Conservation (phyloP, 495 filamentous ascomycete genomes). For the Aspergillus egyptiacus region DNA sequence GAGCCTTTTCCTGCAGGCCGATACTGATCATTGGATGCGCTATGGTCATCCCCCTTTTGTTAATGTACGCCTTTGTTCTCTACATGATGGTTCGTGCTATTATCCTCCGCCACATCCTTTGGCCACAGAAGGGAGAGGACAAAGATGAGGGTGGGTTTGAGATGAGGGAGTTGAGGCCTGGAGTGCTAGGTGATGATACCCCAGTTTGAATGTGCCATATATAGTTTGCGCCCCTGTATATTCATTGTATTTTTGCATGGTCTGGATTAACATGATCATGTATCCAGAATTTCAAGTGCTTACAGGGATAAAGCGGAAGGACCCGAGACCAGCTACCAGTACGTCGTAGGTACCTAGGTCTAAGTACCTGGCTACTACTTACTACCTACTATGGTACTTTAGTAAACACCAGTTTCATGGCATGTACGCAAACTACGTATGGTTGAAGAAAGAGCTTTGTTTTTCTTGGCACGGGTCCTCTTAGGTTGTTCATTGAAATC, state of each 20-base stretch:
- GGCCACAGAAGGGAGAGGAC: constrained; percentile 67
- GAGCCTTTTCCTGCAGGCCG: constrained; percentile 52
- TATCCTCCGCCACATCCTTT: constrained; percentile 55
- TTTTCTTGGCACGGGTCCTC: no score
- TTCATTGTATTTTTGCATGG: no score
- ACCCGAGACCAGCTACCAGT: no score
- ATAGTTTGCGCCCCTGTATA: no score
- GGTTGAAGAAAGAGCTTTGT: no score
- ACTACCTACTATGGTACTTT: no score
- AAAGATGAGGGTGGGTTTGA: constrained; percentile 56
- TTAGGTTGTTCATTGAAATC: no score
- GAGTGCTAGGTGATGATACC: constrained; percentile 9
- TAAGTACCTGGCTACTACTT: no score
- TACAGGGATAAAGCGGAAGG: not conserved
- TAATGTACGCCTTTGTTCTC: constrained; percentile 68
- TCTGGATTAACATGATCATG: no score
- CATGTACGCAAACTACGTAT: no score
- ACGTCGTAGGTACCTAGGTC: no score
- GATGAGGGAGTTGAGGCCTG: constrained; percentile 30
- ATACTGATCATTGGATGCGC: constrained; percentile 65
- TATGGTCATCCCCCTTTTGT: constrained; percentile 53
- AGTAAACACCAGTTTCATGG: no score
- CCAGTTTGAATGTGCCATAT: constrained; percentile 8
- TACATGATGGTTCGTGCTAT: constrained; percentile 66
- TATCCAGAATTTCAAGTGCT: not conserved